Conservation (phyloP, 176 grass and related monocot species). For the Echinochloa phyllopogon region DNA sequence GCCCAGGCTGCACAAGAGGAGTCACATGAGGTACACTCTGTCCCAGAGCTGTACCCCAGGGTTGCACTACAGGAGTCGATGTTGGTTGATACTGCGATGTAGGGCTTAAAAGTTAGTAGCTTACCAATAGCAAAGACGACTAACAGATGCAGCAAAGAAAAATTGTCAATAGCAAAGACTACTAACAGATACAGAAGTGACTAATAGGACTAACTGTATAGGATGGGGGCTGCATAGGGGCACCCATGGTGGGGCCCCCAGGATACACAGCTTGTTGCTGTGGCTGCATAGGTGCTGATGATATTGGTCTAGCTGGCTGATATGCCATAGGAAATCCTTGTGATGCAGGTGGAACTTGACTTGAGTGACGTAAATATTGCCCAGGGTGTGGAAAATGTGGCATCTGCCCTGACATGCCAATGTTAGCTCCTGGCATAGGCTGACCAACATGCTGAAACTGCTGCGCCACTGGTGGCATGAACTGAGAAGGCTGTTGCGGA, state of each 20-base stretch:
- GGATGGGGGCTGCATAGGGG: conserved; percentile 60
- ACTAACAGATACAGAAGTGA: not conserved
- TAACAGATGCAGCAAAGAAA: not conserved
- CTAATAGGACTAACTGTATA: conserved; percentile 62
- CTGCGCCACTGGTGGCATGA: conserved; percentile 55
- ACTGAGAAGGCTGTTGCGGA: conserved; percentile 62
- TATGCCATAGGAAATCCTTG: conserved; percentile 72
- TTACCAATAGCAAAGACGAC: not conserved
- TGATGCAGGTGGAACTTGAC: conserved; percentile 59
- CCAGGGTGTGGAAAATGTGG: conserved; percentile 55
- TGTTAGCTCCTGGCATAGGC: conserved; percentile 53
- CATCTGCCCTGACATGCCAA: conserved; percentile 59
- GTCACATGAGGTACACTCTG: conserved; percentile 58
- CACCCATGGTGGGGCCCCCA: conserved; percentile 51
- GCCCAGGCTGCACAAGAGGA: conserved; percentile 54
- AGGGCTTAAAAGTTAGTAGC: conserved; percentile 32
- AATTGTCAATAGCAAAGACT: not conserved
- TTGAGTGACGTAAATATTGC: conserved; percentile 62
- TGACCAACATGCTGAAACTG: conserved; percentile 61
- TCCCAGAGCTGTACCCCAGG: conserved; percentile 55
- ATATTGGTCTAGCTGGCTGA: conserved; percentile 61
- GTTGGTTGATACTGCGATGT: conserved; percentile 67
- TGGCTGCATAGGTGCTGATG: conserved; percentile 44
- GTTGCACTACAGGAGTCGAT: conserved; percentile 58
- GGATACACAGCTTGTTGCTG: conserved; percentile 44